Percentiles rank a stretch among this genome's conserved stretches.
Conservation (phyloP, 768 basidiomycete species). For the Suillus alpinus region DNA sequence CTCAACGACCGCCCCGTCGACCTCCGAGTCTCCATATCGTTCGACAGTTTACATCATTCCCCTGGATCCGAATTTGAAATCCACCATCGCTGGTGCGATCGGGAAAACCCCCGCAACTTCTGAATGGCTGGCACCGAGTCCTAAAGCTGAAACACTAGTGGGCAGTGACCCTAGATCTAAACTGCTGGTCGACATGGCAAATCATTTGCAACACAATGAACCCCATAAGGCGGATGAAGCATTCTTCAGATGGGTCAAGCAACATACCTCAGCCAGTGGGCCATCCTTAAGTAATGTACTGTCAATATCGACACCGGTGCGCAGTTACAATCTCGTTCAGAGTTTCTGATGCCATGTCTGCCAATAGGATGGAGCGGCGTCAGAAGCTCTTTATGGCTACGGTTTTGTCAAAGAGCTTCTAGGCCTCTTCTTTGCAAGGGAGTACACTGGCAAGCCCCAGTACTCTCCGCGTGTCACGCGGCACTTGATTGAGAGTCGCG, state of each 20-base stretch:
- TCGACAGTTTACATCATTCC: slow-evolving; percentile 64
- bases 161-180: slow-evolving; percentile 25
- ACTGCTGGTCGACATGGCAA: slow-evolving; percentile 37
- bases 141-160: slow-evolving; percentile 5
- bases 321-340: slow-evolving; percentile 5
- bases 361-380: slow-evolving; percentile 15
- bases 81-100: slow-evolving; percentile 63
- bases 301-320: neutral
- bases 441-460: slow-evolving; percentile 28
- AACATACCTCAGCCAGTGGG: slow-evolving; percentile 23
- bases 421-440: slow-evolving; percentile 41
- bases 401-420: slow-evolving; percentile 62
- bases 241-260: slow-evolving; percentile 62
- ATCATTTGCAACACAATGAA: slow-evolving; percentile 40
- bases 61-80: slow-evolving; percentile 45
- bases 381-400: slow-evolving; percentile 31
- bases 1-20: slow-evolving; percentile 31
- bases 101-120: slow-evolving; percentile 45
- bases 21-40: slow-evolving; percentile 20
- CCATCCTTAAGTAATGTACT: neutral
- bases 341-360: neutral
- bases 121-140: slow-evolving; percentile 42
- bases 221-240: slow-evolving; percentile 52
- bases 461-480: slow-evolving; percentile 59
- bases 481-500: slow-evolving; percentile 53